Evolutionary conservation across 2,329 filamentous ascomycete species (phyloP), one percentile per base, ranked within the genome.

Genomic region (Neurospora sp.): DNA sequence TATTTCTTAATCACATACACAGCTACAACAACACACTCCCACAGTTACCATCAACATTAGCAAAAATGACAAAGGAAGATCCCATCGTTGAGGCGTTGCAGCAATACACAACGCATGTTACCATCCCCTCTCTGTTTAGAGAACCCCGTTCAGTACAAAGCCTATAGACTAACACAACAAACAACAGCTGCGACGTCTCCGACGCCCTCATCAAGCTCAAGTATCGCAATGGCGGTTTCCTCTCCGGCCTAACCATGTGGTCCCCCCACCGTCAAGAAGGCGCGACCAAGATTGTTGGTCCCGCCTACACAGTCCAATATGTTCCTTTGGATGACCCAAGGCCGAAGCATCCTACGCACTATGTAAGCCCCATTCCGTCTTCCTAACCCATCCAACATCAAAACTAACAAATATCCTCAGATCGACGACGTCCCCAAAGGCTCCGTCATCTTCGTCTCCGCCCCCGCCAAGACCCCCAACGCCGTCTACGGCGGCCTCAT

Each of bases 401-500:
- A 28, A 28, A 28, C 28, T 28, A 28, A 28, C 28, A 28, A 28
- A 28, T 28, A 28, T 28, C 28, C 28, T 28, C 28, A 28, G 83
- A 86, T 87, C 72, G 84, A 87, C 74, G 76, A 77, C 0, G 79
- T 86, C 10, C 84, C 84, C 0, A 69, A 75, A 1, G 83, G 82
- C 28, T 79, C 82, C 1, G 81, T 86, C 0, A 72, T 86, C 19
- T 86, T 87, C 73, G 80, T 87, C 15, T 85, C 84, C 2, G 81
- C 81, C 62, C 84, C 84, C 4, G 76, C 79, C 0, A 76, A 75
- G 46, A 81, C 78, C 23, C 80, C 83, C 66, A 86, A 86, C 72
- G 84, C 84, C 65, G 82, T 84, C 62, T 87, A 86, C 73, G 85
- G 85, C 39, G 84, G 85, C 0, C 77, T 87, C 33, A 87, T 86